Conservation (phyloP, 2,329 filamentous ascomycete genomes). For the Chrysosphaeria jannelii region DNA sequence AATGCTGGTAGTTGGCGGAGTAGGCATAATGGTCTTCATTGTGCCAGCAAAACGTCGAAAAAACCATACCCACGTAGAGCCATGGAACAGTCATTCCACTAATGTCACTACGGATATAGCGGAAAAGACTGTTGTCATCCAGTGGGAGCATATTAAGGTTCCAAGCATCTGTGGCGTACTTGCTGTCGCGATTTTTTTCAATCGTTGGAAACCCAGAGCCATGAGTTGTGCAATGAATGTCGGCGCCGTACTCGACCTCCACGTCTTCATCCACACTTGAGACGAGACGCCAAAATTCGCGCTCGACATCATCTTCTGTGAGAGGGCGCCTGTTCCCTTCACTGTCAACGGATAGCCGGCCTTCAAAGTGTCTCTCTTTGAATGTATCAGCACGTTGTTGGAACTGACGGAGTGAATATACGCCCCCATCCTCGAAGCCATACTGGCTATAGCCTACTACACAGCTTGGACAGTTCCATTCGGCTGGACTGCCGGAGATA, state of each 20-base stretch:
- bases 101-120: conserved; percentile 93
- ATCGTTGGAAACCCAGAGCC: conserved; percentile 90
- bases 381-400: conserved; percentile 89
- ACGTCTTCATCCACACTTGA: conserved; percentile 85
- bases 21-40: conserved; percentile 97
- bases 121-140: conserved; percentile 71
- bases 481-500: conserved; percentile 41
- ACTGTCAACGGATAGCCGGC: conserved; percentile 68
- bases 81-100: conserved; percentile 98
- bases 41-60: conserved; percentile 98
- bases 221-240: conserved; percentile 94
- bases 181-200: conserved; percentile 63
- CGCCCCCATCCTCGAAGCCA: conserved; percentile 83
- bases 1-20: conserved; percentile 94
- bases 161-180: conserved; percentile 77
- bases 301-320: conserved; percentile 83
- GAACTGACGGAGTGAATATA: conserved; percentile 87
- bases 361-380: conserved; percentile 78
- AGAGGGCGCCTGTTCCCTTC: conserved; percentile 55
- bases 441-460: conserved; percentile 91
- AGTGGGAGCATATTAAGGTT: conserved; percentile 84
- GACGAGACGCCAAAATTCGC: conserved; percentile 87
- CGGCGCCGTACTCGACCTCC: conserved; percentile 91
- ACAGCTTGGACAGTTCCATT: conserved; percentile 91
- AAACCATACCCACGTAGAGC: conserved; percentile 98